These are phyloP conservation scores for Candida neerlandica DNA, from an alignment of 1,139 yeast species.

Conservation along the genomic window DNA sequence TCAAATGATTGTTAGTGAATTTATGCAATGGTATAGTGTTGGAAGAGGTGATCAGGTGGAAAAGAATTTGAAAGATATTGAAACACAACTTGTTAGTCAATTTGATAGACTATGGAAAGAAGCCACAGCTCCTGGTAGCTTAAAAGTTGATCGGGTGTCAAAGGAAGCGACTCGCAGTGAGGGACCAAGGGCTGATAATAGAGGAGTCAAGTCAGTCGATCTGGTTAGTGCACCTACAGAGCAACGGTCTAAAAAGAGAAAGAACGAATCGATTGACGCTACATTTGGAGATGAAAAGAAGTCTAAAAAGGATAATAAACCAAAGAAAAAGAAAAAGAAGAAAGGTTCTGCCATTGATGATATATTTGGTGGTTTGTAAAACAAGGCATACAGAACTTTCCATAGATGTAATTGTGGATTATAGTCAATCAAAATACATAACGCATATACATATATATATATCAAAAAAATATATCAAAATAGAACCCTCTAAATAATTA, in stretches of 20 bases:
- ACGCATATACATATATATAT: not conserved
- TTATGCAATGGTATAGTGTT: not conserved
- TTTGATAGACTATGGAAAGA: not conserved
- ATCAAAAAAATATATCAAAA: too few species aligned
- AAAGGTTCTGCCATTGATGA: slow-evolving; percentile 57
- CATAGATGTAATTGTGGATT: too few species aligned
- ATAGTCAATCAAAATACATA: not conserved
- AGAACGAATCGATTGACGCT: slow-evolving; percentile 11
- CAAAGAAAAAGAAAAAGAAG: slow-evolving; percentile 39
- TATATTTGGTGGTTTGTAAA: slow-evolving; percentile 36
- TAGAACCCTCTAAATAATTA: slow-evolving; percentile 3
- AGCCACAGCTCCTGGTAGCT: not conserved
- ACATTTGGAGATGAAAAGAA: slow-evolving; percentile 10
- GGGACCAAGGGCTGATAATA: not conserved
- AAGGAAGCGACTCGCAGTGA: too few species aligned
- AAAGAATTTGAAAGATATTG: not conserved
- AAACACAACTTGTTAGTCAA: not conserved
- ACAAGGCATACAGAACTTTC: too few species aligned
- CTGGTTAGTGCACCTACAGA: not conserved
- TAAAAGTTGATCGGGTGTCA: not conserved
- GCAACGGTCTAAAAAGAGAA: not conserved
- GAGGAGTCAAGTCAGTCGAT: not conserved
- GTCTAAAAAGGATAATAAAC: not conserved
- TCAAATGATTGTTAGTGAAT: not conserved
- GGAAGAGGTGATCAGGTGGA: not conserved